These are phyloP conservation scores for Debaryomyces subglobosus DNA, from an alignment of 1,139 yeast genomes.

Conservation along the genomic window DNA sequence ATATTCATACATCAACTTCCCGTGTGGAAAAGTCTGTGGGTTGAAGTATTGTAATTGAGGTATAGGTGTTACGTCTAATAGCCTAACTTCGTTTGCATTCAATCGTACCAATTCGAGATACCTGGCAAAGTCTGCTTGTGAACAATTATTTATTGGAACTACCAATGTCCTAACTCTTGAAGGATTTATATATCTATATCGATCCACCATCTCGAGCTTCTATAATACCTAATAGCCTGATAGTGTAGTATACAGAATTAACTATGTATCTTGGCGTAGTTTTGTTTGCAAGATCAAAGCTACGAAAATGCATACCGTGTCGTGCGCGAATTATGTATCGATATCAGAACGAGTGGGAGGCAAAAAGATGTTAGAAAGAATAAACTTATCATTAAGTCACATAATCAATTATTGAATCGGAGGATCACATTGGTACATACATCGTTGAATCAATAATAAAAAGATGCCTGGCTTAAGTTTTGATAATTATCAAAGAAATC, in stretches of 20 bases:
- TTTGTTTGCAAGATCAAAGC: not conserved
- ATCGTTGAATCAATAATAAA: not conserved
- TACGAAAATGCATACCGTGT: not conserved
- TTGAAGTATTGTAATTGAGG: conserved; percentile 62
- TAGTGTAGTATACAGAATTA: not conserved
- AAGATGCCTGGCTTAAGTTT: conserved; percentile 88
- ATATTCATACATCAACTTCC: conserved; percentile 66
- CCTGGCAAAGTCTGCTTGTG: conserved; percentile 47
- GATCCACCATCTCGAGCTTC: conserved; percentile 18
- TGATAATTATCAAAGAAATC: conserved; percentile 90
- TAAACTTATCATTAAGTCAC: not conserved
- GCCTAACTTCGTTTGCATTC: conserved; percentile 61
- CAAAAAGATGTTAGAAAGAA: not conserved
- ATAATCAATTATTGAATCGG: not conserved
- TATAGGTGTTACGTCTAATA: conserved; percentile 74
- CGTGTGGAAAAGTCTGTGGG: conserved; percentile 85
- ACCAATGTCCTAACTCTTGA: conserved; percentile 68
- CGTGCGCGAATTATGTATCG: conserved; percentile 6
- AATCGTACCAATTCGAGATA: conserved; percentile 50
- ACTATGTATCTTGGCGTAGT: not conserved
- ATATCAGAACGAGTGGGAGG: conserved; percentile 6
- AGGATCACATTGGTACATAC: not conserved
- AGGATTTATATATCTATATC: conserved; percentile 48
- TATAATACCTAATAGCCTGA: not conserved
- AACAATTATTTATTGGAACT: conserved; percentile 69